Percentiles rank a stretch among this genome's conserved stretches.
Evolutionary conservation across 495 filamentous ascomycete genomes (phyloP).

Genomic region (Penicillium crystallinum): DNA sequence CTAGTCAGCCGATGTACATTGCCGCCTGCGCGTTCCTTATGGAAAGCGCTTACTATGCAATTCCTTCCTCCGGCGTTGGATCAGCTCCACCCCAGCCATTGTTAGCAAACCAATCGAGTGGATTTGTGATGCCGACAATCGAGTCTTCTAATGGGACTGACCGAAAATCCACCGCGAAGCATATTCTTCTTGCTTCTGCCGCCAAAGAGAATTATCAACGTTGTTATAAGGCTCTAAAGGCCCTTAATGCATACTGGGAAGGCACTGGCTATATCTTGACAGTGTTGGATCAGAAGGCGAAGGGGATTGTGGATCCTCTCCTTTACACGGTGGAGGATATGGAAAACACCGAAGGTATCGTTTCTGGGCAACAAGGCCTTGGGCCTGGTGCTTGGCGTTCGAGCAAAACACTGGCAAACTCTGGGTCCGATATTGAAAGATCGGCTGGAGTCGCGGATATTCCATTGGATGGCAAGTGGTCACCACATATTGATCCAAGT

Average conservation of each 20-base stretch:
- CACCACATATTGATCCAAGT: conserved; percentile 45
- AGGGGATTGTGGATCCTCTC: conserved; percentile 76
- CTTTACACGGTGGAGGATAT: conserved; percentile 75
- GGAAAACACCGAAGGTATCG: conserved; percentile 51
- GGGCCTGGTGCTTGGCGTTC: conserved; percentile 42
- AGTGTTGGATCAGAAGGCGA: conserved; percentile 79
- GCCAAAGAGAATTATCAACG: conserved; percentile 75
- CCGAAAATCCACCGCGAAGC: conserved; percentile 54
- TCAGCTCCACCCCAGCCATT: conserved; percentile 30
- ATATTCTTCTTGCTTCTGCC: conserved; percentile 66
- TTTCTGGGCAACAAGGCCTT: conserved; percentile 32
- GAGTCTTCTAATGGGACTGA: conserved; percentile 31
- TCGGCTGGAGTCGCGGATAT: conserved; percentile 22
- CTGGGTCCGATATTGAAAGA: conserved; percentile 19
- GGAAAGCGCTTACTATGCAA: conserved; percentile 58
- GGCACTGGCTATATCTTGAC: conserved; percentile 83
- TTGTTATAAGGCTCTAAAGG: conserved; percentile 74
- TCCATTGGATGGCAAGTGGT: conserved; percentile 31
- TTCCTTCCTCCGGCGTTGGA: conserved; percentile 29
- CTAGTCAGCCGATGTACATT: conserved; percentile 84
- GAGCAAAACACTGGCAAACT: conserved; percentile 21
- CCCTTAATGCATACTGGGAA: conserved; percentile 74
- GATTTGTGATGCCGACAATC: conserved; percentile 38
- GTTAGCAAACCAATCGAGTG: conserved; percentile 36
- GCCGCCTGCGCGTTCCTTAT: conserved; percentile 81